These are phyloP conservation scores for Graphilbum ipis-grandicollis DNA, from an alignment of 2,329 filamentous ascomycete species.

Conservation along the genomic window DNA sequence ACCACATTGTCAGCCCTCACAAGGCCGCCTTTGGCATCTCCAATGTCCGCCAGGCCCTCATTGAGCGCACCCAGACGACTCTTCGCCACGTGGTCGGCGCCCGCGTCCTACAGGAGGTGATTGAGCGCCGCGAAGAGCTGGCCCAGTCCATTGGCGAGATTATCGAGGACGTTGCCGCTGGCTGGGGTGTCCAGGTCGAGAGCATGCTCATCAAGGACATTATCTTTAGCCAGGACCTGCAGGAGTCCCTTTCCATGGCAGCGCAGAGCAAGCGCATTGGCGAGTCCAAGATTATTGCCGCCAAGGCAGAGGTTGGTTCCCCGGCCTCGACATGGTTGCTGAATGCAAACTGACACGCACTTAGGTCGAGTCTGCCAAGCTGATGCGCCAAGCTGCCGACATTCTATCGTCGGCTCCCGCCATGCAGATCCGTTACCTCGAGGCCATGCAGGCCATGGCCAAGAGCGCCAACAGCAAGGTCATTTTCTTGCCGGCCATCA, in stretches of 20 bases:
- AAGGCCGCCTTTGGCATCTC: conserved; percentile 93
- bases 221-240: conserved; percentile 87
- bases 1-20: conserved; percentile 89
- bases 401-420: conserved; percentile 82
- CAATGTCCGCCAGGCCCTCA: conserved; percentile 86
- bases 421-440: conserved; percentile 96
- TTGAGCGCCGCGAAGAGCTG: conserved; percentile 94
- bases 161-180: conserved; percentile 84
- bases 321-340: background rate
- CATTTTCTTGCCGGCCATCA: conserved; percentile 57
- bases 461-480: conserved; percentile 81
- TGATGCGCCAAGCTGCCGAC: conserved; percentile 86
- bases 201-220: conserved; percentile 99
- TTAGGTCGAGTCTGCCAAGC: conserved; percentile 73
- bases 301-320: conserved; percentile 53
- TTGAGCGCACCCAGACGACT: conserved; percentile 96
- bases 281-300: conserved; percentile 95
- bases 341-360: conserved; percentile 11
- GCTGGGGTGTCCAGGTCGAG: conserved; percentile 93
- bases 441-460: conserved; percentile 98
- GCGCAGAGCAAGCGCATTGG: conserved; percentile 97
- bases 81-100: conserved; percentile 86
- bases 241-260: conserved; percentile 94
- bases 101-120: conserved; percentile 90
- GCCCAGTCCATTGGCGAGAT: conserved; percentile 91